Evolutionary conservation across 2,329 filamentous ascomycete species (phyloP), one percentile per base, ranked within the genome.

Genomic region (Colletotrichum godetiae): DNA sequence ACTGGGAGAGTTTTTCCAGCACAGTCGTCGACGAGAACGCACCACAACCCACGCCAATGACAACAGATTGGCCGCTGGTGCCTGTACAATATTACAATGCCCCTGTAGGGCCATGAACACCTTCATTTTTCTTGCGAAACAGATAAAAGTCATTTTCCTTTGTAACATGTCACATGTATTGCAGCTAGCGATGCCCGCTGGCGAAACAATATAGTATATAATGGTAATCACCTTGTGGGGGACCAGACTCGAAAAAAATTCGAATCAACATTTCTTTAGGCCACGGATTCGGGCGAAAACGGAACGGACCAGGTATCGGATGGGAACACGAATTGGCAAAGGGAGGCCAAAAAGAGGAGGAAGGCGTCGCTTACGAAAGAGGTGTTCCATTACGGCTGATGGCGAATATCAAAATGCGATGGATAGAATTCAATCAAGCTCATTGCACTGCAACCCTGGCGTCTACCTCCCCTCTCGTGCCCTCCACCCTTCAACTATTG

Each of bases 1-100:
- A 85, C 72, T 86, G 84, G 84, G 83, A 84, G 67, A 82, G 79
- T 68, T 79, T 85, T 35, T 76, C 80, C 29, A 80, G 81, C 27
- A 77, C 81, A 27, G 79, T 83, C 24, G 77, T 83, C 24, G 80
- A 82, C 57, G 81, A 83, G 49, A 74, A 75, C 46, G 65, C 73
- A 66, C 61, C 73, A 57, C 42, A 62, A 67, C 64, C 76, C 65
- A 64, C 75, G 55, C 66, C 75, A 5, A 73, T 78, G 22, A 65
- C 76, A 42, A 72, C 76, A 53, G 76, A 76, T 59, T 78, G 77
- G 77, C 74, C 77, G 13, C 72, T 77, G 74, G 73, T 78, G 61
- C 77, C 75, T 61, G 74, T 78, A 67, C 77, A 78, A 68, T 78
- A 76, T 35, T 77, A 75, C 67, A 73, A 74, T 46, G 59, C 74